Evolutionary conservation across 805 yeast genomes (phyloP).

Genomic region (Pichia cephalocereana): DNA sequence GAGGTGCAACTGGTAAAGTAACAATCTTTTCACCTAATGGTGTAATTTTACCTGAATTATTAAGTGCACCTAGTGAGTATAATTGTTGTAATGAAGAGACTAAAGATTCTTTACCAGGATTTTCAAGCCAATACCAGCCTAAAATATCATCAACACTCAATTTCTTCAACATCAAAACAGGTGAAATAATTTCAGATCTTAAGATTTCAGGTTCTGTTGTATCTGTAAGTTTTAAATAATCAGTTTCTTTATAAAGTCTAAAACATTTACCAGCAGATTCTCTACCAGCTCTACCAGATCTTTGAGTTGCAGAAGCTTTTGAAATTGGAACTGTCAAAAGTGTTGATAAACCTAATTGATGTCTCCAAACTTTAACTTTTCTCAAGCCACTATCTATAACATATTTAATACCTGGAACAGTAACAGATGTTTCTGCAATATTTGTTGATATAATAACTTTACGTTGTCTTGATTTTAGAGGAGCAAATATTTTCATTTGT

Average conservation of each 20-base stretch:
- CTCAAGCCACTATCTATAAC: slow-evolving; percentile 90
- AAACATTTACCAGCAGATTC: slow-evolving; percentile 87
- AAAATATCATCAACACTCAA: slow-evolving; percentile 77
- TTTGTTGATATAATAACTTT: slow-evolving; percentile 90
- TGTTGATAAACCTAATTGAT: slow-evolving; percentile 86
- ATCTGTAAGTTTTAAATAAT: slow-evolving; percentile 50
- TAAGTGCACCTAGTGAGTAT: slow-evolving; percentile 69
- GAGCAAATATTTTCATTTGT: slow-evolving; percentile 73
- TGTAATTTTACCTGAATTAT: slow-evolving; percentile 70
- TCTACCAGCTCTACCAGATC: slow-evolving; percentile 99
- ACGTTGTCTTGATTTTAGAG: slow-evolving; percentile 55
- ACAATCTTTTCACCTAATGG: slow-evolving; percentile 79
- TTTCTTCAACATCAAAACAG: slow-evolving; percentile 74
- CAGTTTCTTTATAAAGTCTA: slow-evolving; percentile 69
- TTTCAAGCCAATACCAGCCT: slow-evolving; percentile 88
- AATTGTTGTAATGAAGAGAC: slow-evolving; percentile 70
- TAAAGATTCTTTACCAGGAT: slow-evolving; percentile 75
- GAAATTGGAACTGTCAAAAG: slow-evolving; percentile 87
- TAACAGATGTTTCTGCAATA: slow-evolving; percentile 95
- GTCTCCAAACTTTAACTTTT: slow-evolving; percentile 92
- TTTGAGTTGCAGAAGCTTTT: slow-evolving; percentile 87
- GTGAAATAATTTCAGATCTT: slow-evolving; percentile 76
- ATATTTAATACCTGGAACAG: slow-evolving; percentile 89
- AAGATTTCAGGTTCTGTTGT: slow-evolving; percentile 93
- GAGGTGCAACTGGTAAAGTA: slow-evolving; percentile 85